Evolutionary conservation across 2,329 filamentous ascomycete genomes (phyloP), one percentile per base, ranked within the genome.

Genomic region (Ophiocordyceps polyrhachis-furcata): DNA sequence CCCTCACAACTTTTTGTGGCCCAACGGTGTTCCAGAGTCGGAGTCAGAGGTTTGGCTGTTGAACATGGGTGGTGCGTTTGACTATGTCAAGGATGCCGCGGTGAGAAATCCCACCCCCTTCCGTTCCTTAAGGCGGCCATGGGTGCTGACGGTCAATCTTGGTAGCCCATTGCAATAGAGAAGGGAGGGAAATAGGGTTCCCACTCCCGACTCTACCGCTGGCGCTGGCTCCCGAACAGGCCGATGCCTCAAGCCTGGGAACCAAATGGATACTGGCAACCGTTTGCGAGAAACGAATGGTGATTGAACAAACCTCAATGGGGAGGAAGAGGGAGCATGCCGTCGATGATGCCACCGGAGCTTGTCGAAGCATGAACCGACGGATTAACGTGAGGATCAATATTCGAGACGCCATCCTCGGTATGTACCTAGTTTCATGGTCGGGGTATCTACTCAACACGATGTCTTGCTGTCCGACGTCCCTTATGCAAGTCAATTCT

Each of bases 1-100:
- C 59, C 82, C 82, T 0, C 62, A 67, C 48, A 73, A 64, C 55
- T 74, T 85, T 51, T 56, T 82, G 4, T 70, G 65, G 56, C 61
- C 61, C 2, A 50, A 55, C 3, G 57, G 61, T 20, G 52, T 61
- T 9, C 59, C 63, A 1, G 55, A 60, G 5, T 56, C 65, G 29
- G 56, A 57, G 0, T 59, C 62, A 40, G 57, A 71, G 9, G 62
- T 70, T 15, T 66, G 61, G 57, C 51, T 73, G 17, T 48, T 70
- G 25, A 53, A 53, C 42, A 66, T 68, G 58, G 71, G 62, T 12
- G 74, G 67, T 12, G 58, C 58, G 1, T 70, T 64, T 44, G 71
- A 77, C 52, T 69, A 75, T 50, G 65, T 76, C 14, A 57, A 62
- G 2, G 52, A 63, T 37, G 53, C 52, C 12, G 61, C 63, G 57